Percentiles rank a stretch among this genome's conserved stretches.
These are phyloP conservation scores for Phytophthora colocasiae DNA, from an alignment of 352 stramenopile species.

Conservation along the genomic window DNA sequence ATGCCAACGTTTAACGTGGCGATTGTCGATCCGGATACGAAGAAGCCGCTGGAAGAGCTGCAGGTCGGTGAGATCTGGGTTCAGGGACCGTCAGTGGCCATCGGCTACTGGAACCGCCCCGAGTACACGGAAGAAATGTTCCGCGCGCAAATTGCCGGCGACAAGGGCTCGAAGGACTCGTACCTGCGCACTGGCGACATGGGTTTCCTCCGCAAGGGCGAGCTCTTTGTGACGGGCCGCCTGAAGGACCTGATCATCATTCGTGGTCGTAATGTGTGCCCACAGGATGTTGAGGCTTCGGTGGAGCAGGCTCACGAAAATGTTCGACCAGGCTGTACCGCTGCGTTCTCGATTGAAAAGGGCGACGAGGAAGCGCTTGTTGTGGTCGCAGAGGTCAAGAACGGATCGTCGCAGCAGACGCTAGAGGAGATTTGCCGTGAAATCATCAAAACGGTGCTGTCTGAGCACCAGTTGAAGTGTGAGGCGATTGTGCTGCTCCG, in stretches of 20 bases:
- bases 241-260: conserved; percentile 90
- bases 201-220: conserved; percentile 68
- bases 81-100: conserved; percentile 72
- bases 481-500: conserved; percentile 76
- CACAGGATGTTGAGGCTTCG: conserved; percentile 80
- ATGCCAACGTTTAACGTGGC: conserved; percentile 79
- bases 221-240: conserved; percentile 80
- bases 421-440: conserved; percentile 64
- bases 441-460: conserved; percentile 70
- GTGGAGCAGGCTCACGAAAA: conserved; percentile 70
- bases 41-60: conserved; percentile 51
- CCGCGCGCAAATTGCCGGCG: conserved; percentile 49
- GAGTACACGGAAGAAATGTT: conserved; percentile 83
- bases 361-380: conserved; percentile 79
- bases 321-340: conserved; percentile 75
- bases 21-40: conserved; percentile 75
- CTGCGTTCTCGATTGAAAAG: conserved; percentile 85
- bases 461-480: conserved; percentile 77
- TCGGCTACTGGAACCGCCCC: conserved; percentile 78
- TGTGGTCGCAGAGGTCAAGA: conserved; percentile 80
- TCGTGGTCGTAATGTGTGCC: conserved; percentile 78
- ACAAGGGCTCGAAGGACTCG: conserved; percentile 43
- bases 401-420: conserved; percentile 58
- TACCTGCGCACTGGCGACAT: conserved; percentile 81
- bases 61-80: conserved; percentile 95